Evolutionary conservation across 148 eudicot genomes (phyloP), one percentile per base, ranked within the genome.

Genomic region (Arctostaphylos glauca): DNA sequence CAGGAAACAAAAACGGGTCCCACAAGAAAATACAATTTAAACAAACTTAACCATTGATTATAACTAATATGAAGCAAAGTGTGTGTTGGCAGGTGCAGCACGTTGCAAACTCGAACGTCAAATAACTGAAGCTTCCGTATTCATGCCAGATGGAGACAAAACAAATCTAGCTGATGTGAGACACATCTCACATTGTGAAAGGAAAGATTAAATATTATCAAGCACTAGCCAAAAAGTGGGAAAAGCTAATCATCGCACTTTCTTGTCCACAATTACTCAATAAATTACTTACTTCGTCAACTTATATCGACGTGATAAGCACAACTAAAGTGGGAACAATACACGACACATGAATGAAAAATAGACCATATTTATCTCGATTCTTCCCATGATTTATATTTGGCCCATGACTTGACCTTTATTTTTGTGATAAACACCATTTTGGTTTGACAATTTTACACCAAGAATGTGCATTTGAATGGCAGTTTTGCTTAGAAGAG

Each of bases 71-170:
- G 1, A 68, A 41, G 38, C 38, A 31, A 31, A 31, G 38, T 31
- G 38, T 31, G 38, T 31, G n/a, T n/a, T n/a, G 0, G 38, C 38
- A 31, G 38, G 74, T 68, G 44, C 74, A 68, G 14, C 19, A 68
- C 14, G 19, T 68, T 68, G 74, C 74, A 68, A 38, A 41, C 74
- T 15, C 74, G 25, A 46, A 46, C 21, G 9, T 54, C 59, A 76
- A 52, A 13, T n/a, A 76, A 49, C 50, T 77, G 80, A 77, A 77
- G 64, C 64, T 77, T 9, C 43, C 10, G 3, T 77, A 55, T 77
- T 53, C 50, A 55, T 54, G 48, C 44, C 64, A 77, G 23, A 55
- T 31, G 64, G 59, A 41, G 46, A 5, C 23, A 77, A 77, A 77
- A 54, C 21, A 25, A 54, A 19, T 53, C 46, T 64, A 54, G 47